Base-by-base conservation (phyloP, 2,329 filamentous ascomycete species). In the Botrytis paeoniae region DNA sequence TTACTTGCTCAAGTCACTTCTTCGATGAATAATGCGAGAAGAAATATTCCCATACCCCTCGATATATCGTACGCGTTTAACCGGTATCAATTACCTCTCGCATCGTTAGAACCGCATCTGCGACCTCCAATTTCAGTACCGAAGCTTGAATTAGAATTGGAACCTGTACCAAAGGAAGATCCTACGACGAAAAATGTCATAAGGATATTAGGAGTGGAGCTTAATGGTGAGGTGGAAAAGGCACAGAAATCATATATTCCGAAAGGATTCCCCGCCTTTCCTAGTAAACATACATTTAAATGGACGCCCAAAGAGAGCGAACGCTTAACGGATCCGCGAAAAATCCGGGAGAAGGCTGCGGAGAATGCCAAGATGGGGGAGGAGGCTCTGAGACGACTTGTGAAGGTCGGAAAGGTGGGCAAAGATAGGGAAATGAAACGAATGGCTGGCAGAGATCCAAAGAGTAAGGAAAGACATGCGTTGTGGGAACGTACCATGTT, bases 381-480 rank as follows among this genome's bases (percentile, higher is more conserved):
- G 79, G 87, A 89, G 74, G 89, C 89, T 1, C 82, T 91, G 5
- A 83, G 89, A 41, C 83, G 86, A 12, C 82, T 91, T 29, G 86
- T 90, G 41, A 85, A 88, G 35, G 88, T 89, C 29, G 88, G 87
- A 72, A 91, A 91, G 80, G 86, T 89, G 76, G 87, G 89, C 68
- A 89, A 88, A 76, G 88, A 91, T 77, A 91, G 91, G 79, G 89
- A 90, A 78, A 85, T 89, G 61, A 89, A 87, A 76, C 84, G 85
- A 3, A 81, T 86, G 3, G 88, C 89, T 3, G 76, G 75, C 62
- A 79, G 85, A 71, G 85, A 89, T 76, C 79, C 82, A 3, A 82
- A 85, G 32, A 87, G 86, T 62, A 87, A 86, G 77, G 83, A 87
- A 74, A 84, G 89, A 25, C 88, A 90, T 77, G 82, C 86, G 10